phyloP scores from a whole-genome alignment of 371 early-diverging fungal genomes.

The Quaeritorhiza haematococci region DNA sequence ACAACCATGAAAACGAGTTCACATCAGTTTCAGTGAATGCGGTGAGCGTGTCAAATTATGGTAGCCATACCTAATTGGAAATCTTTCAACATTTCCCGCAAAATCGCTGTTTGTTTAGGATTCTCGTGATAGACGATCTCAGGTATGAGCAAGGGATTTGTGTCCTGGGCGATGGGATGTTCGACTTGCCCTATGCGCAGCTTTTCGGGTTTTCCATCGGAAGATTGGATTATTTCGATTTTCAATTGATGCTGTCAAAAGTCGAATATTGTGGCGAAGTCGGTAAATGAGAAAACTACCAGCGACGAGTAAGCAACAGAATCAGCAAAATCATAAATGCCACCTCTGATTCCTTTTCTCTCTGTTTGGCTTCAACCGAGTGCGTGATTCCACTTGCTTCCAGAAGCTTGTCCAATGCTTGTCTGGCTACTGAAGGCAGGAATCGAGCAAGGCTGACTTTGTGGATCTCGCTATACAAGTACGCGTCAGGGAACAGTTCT shows the following conservation, averaged over 20 bases:
- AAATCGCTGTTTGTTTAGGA: constrained; percentile 62
- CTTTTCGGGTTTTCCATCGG: constrained; percentile 38
- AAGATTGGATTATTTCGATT: constrained; percentile 55
- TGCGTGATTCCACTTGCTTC: constrained; percentile 55
- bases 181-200: constrained; percentile 53
- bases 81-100: constrained; percentile 64
- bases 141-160: constrained; percentile 65
- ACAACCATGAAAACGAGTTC: neutral
- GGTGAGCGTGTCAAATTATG: constrained; percentile 4
- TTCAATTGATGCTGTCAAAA: constrained; percentile 9
- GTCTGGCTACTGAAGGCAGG: constrained; percentile 64
- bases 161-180: constrained; percentile 52
- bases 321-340: constrained; percentile 24
- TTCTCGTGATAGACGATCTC: constrained; percentile 74
- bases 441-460: constrained; percentile 72
- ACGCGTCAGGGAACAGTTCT: constrained; percentile 63
- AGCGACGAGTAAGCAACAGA: neutral
- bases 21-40: too few species aligned
- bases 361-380: too few species aligned
- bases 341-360: neutral
- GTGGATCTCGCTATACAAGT: constrained; percentile 62
- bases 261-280: constrained; percentile 2
- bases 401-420: constrained; percentile 63
- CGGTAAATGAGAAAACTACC: constrained; percentile 23
- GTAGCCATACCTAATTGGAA: too few species aligned